Conservation (phyloP, 78 protist species). For the Tieghemostelium lacteum region DNA sequence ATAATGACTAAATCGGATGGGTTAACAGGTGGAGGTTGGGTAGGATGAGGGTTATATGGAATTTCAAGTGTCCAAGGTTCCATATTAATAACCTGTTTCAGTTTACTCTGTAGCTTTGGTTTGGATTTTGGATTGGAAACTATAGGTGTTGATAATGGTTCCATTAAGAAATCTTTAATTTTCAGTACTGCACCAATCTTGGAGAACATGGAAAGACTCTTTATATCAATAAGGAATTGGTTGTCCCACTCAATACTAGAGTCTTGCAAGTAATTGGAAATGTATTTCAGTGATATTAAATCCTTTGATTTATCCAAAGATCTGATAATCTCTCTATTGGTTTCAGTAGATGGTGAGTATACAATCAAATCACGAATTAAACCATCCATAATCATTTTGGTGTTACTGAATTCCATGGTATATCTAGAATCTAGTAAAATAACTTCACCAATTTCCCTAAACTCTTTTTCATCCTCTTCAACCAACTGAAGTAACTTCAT, state of each 20-base stretch:
- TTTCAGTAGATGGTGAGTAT: not conserved
- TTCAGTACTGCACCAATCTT: slow-evolving; percentile 29
- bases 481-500: not conserved
- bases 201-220: not conserved
- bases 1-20: slow-evolving; percentile 12
- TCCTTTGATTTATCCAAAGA: slow-evolving; percentile 5
- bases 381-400: slow-evolving; percentile 22
- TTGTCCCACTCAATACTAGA: slow-evolving; percentile 27
- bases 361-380: not conserved
- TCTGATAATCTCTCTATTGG: not conserved
- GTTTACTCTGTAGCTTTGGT: not conserved
- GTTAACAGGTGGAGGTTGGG: slow-evolving; percentile 7
- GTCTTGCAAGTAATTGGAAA: slow-evolving; percentile 13
- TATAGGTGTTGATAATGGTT: slow-evolving; percentile 51
- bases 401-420: not conserved
- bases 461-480: not conserved
- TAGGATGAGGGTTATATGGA: too few species aligned
- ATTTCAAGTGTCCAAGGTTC: slow-evolving; percentile 44
- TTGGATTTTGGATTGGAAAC: not conserved
- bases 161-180: slow-evolving; percentile 57
- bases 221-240: slow-evolving; percentile 11
- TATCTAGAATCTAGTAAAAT: too few species aligned
- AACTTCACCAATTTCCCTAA: not conserved
- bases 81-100: slow-evolving; percentile 46
- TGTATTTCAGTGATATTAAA: slow-evolving; percentile 10